Base-by-base conservation (phyloP, 2,329 filamentous ascomycete species). In the Apiospora pterosperma region DNA sequence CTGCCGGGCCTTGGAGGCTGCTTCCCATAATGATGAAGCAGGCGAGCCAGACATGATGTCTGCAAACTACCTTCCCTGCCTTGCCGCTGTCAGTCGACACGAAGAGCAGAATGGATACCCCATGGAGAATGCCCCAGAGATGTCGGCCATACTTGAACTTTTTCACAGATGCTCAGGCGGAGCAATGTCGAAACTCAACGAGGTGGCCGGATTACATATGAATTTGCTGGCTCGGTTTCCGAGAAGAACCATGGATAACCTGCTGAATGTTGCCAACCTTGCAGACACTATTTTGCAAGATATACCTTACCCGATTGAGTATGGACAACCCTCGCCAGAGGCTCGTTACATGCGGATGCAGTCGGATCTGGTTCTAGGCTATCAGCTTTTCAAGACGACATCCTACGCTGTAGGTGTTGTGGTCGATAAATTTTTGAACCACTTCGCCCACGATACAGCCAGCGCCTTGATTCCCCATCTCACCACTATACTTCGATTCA, bases 351-450 rank as follows among this genome's bases (percentile, higher is more conserved):
- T 76, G 0, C 73, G 73, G 4, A 72, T 73, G 21, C 74, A 71
- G 59, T 70, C 75, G 23, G 76, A 76, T 44, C 67, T 85, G 64
- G 75, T 68, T 64, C 67, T 77, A 48, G 82, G 79, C 0, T 76
- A 84, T 63, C 67, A 75, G 2, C 77, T 83, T 34, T 88, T 83
- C 69, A 72, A 73, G 21, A 67, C 75, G 12, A 76, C 82, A 41
- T 81, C 82, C 1, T 69, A 69, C 6, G 78, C 79, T 5, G 70
- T 89, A 19, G 76, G 77, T 4, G 68, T 69, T 4, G 78, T 84
- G 63, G 81, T 88, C 52, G 85, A 88, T 36, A 88, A 86, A 69
- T 82, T 83, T 63, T 80, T 85, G 48, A 87, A 84, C 11, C 79
- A 79, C 60, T 75, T 89, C 21, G 77, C 76, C 16, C 75, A 75